Conservation (phyloP, 805 yeast species). For the Starmera dryadoides region DNA sequence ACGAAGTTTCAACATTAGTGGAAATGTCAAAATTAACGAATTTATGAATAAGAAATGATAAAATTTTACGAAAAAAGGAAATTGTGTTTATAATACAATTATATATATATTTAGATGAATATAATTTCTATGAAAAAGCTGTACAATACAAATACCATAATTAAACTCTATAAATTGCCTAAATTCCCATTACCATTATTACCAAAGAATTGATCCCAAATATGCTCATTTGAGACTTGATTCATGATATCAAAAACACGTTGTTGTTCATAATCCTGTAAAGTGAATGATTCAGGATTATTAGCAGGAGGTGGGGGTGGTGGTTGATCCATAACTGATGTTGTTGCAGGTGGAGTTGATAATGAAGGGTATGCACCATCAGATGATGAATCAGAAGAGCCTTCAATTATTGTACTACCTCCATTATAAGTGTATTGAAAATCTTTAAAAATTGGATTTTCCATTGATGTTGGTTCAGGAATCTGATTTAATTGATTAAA, state of each 20-base stretch:
- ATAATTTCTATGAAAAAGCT: background rate
- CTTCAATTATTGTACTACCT: background rate
- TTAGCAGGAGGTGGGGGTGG: too few species aligned
- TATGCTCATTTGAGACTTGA: slow-evolving; percentile 50
- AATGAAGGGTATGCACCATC: slow-evolving; percentile 14
- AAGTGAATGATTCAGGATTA: background rate
- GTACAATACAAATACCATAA: background rate
- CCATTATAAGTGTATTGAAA: slow-evolving; percentile 1
- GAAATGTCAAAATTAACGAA: background rate
- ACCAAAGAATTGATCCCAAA: slow-evolving; percentile 62
- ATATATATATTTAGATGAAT: background rate
- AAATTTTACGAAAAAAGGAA: too few species aligned
- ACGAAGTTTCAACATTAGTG: background rate
- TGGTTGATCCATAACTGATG: background rate
- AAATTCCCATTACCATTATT: slow-evolving; percentile 7
- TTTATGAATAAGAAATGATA: too few species aligned
- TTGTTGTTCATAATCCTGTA: slow-evolving; percentile 39
- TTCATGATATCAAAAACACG: slow-evolving; percentile 52
- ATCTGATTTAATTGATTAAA: slow-evolving; percentile 15
- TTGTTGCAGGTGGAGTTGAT: slow-evolving; percentile 14
- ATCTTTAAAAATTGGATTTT: background rate
- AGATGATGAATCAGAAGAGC: slow-evolving; percentile 1
- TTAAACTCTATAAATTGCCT: background rate
- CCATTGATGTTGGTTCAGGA: background rate
- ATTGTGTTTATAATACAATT: too few species aligned